Evolutionary conservation across 108 stramenopile species (phyloP).

Genomic region (Nitzschia sp.): DNA sequence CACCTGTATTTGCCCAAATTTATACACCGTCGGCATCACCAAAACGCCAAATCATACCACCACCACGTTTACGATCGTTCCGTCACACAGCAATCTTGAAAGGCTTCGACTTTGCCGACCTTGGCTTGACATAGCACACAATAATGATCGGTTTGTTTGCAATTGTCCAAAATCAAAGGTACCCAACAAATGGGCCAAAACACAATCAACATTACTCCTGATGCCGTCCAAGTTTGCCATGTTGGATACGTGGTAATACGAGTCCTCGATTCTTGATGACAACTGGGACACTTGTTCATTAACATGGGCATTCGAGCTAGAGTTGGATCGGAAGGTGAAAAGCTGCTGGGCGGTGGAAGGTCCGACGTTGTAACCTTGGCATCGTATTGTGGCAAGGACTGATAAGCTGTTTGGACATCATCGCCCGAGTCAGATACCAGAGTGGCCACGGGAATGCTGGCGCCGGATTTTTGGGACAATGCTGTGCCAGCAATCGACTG

Average conservation of each 20-base stretch:
- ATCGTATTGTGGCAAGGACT: too few species aligned
- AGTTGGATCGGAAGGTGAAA: conserved; percentile 17
- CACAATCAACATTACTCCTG: conserved; percentile 11
- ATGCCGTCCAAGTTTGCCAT: conserved; percentile 14
- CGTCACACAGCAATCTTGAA: conserved; percentile 34
- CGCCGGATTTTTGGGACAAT: too few species aligned
- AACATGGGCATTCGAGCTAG: conserved; percentile 24
- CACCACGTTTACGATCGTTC: conserved; percentile 2
- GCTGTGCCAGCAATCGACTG: too few species aligned
- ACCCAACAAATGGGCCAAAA: conserved; percentile 52
- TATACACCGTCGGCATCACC: too few species aligned
- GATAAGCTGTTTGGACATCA: too few species aligned
- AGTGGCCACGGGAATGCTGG: neutral
- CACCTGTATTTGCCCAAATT: too few species aligned
- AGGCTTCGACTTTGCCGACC: conserved; percentile 33
- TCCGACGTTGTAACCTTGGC: too few species aligned
- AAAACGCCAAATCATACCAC: too few species aligned
- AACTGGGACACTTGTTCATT: conserved; percentile 30
- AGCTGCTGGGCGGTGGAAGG: too few species aligned
- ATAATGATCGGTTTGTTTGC: conserved; percentile 47
- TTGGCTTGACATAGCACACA: conserved; percentile 26
- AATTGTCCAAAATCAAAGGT: conserved; percentile 36
- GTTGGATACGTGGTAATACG: conserved; percentile 8
- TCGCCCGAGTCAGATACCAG: too few species aligned
- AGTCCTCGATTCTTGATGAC: conserved; percentile 26